Conservation (phyloP, 805 yeast genomes). For the Metschnikowia baotianmanensis region DNA sequence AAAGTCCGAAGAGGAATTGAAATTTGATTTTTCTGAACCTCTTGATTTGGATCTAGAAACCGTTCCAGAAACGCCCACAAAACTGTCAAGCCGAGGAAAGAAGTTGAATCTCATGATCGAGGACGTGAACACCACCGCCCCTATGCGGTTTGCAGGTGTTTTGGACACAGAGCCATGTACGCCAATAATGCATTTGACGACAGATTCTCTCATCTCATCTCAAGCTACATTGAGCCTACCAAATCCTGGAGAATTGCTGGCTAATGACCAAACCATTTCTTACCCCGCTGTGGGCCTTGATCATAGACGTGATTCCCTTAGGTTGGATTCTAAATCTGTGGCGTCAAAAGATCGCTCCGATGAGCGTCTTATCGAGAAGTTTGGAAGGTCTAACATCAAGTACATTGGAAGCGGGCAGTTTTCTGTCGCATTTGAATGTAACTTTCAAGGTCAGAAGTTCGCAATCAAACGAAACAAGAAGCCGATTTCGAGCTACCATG, state of each 20-base stretch:
- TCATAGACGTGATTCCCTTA: constrained; percentile 6
- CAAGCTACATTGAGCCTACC: constrained; percentile 21
- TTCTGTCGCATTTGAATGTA: constrained; percentile 81
- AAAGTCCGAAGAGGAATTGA: constrained; percentile 18
- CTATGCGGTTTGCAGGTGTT: constrained; percentile 1
- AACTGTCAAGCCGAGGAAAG: constrained; percentile 19
- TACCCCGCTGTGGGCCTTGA: constrained; percentile 2
- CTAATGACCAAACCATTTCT: constrained; percentile 14
- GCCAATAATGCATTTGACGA: constrained; percentile 19
- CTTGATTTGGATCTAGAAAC: constrained; percentile 15
- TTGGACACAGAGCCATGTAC: constrained; percentile 18
- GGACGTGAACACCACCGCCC: constrained; percentile 1
- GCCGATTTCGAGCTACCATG: constrained; percentile 50
- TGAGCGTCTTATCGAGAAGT: constrained; percentile 45
- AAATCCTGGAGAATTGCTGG: constrained; percentile 9
- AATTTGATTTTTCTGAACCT: constrained; percentile 21
- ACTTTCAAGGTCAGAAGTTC: constrained; percentile 62
- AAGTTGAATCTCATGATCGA: constrained; percentile 8
- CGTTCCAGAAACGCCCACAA: constrained; percentile 42
- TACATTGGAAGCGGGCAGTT: constrained; percentile 85
- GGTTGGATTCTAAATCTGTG: constrained; percentile 1
- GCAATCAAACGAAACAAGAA: constrained; percentile 88
- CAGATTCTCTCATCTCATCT: constrained; percentile 22
- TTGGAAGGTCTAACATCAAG: constrained; percentile 57
- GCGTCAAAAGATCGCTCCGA: constrained; percentile 26